A percentile compares a stretch with the other conserved stretches of the same genome.
phyloP scores from a whole-genome alignment of 306 rosid genomes.

The Vigna hirtella region DNA sequence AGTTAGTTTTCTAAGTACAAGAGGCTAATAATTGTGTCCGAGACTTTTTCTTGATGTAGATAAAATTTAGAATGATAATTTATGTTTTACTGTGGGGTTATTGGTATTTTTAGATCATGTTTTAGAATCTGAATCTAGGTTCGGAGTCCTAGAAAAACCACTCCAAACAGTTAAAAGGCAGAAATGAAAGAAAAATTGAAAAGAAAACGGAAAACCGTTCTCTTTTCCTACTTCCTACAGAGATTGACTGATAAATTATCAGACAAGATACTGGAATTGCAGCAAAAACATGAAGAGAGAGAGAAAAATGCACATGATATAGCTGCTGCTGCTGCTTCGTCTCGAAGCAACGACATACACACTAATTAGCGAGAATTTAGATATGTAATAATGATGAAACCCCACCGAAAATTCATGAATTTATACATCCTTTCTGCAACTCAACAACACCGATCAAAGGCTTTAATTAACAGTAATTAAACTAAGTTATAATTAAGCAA shows the following conservation, averaged over 20 bases:
- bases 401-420: conserved; percentile 53
- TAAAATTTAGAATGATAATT: conserved; percentile 23
- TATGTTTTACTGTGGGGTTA: conserved; percentile 32
- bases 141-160: conserved; percentile 39
- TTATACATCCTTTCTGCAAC: conserved; percentile 69
- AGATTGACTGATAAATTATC: conserved; percentile 57
- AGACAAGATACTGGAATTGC: conserved; percentile 58
- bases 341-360: conserved; percentile 56
- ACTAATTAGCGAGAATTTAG: conserved; percentile 3
- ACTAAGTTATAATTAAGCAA: conserved; percentile 55
- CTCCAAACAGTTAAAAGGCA: conserved; percentile 16
- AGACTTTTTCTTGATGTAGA: conserved; percentile 39
- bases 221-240: conserved; percentile 42
- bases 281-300: conserved; percentile 39
- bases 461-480: conserved; percentile 50
- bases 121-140: conserved; percentile 51
- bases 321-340: conserved; percentile 56
- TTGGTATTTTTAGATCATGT: conserved; percentile 38
- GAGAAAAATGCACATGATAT: conserved; percentile 31
- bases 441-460: conserved; percentile 49
- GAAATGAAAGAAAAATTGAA: not conserved
- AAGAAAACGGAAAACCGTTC: conserved; percentile 26
- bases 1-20: conserved; percentile 49
- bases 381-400: conserved; percentile 37
- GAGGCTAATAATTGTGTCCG: conserved; percentile 51